Conservation (phyloP, 2,329 filamentous ascomycete genomes). For the Coniochaeta prunicola region DNA sequence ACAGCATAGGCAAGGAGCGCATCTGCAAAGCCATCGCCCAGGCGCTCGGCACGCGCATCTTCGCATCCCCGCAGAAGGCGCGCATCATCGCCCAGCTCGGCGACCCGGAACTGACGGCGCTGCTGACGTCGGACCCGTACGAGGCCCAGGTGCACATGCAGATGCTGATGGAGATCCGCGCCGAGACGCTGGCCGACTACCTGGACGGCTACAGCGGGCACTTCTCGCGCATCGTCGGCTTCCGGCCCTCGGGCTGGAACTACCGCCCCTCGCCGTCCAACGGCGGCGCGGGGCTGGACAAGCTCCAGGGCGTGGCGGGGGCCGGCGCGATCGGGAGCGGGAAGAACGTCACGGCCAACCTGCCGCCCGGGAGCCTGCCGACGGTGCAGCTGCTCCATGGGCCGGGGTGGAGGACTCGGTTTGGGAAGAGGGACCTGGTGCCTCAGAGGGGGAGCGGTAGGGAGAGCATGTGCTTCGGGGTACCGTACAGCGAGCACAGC, state of each 20-base stretch:
- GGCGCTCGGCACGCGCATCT: conserved; percentile 83
- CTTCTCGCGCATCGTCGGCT: conserved; percentile 82
- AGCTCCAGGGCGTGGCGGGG: neutral
- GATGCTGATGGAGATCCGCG: conserved; percentile 84
- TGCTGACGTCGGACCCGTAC: conserved; percentile 71
- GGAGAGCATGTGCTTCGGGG: conserved; percentile 82
- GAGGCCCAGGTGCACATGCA: conserved; percentile 98
- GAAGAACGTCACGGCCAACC: conserved; percentile 47
- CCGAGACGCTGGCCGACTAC: conserved; percentile 87
- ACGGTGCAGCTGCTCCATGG: conserved; percentile 46
- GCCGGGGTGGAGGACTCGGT: conserved; percentile 68
- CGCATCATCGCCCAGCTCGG: conserved; percentile 80
- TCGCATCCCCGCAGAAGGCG: conserved; percentile 74
- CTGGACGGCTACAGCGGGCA: conserved; percentile 70
- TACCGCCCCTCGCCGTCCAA: conserved; percentile 67
- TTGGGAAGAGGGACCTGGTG: conserved; percentile 62
- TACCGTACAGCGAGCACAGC: conserved; percentile 93
- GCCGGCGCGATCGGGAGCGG: neutral
- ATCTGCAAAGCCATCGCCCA: conserved; percentile 89
- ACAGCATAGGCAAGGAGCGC: conserved; percentile 95
- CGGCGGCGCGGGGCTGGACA: conserved; percentile 16
- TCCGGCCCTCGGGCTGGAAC: conserved; percentile 90
- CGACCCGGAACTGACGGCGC: conserved; percentile 69
- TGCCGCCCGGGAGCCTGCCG: conserved; percentile 40
- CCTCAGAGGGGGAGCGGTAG: conserved; percentile 78